Percentiles rank a stretch among this genome's conserved stretches.
Conservation (phyloP, 352 stramenopile species). For the Thalassiosira livingstoniorum region DNA sequence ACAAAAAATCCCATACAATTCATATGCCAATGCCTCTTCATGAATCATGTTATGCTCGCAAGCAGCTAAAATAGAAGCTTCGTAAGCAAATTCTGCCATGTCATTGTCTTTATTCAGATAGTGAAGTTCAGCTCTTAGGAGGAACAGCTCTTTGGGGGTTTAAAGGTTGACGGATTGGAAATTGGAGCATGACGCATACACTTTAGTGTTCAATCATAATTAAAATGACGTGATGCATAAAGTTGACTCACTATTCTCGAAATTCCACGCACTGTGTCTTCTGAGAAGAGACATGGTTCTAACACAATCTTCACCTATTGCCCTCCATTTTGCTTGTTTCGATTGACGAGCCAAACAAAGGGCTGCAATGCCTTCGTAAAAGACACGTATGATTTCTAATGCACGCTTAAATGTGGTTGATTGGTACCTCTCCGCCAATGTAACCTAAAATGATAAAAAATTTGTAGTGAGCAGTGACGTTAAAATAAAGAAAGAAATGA, state of each 20-base stretch:
- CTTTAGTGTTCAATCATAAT: too few relatives aligned
- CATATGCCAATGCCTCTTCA: slow-evolving; percentile 37
- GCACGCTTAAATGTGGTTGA: neutral
- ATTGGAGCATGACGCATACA: too few relatives aligned
- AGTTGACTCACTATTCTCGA: too few relatives aligned
- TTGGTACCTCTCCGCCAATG: slow-evolving; percentile 8
- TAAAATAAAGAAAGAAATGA: too few relatives aligned
- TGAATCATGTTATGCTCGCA: slow-evolving; percentile 42
- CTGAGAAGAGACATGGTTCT: slow-evolving; percentile 11
- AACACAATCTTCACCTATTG: slow-evolving; percentile 22
- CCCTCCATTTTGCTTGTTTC: slow-evolving; percentile 20
- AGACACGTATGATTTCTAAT: slow-evolving; percentile 16
- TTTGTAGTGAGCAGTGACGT: too few relatives aligned
- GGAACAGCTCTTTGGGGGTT: too few relatives aligned
- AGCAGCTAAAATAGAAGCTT: slow-evolving; percentile 38
- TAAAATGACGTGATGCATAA: slow-evolving; percentile 3
- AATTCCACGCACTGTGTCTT: slow-evolving; percentile 24
- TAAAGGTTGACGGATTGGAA: too few relatives aligned
- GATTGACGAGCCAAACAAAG: slow-evolving; percentile 25
- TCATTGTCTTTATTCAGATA: slow-evolving; percentile 29
- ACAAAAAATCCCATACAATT: slow-evolving; percentile 47
- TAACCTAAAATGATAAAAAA: too few relatives aligned
- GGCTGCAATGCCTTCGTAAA: slow-evolving; percentile 18
- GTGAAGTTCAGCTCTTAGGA: slow-evolving; percentile 28
- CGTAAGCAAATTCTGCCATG: slow-evolving; percentile 29